Conservation (phyloP, 2,329 filamentous ascomycete genomes). For the Cercospora canescens region DNA sequence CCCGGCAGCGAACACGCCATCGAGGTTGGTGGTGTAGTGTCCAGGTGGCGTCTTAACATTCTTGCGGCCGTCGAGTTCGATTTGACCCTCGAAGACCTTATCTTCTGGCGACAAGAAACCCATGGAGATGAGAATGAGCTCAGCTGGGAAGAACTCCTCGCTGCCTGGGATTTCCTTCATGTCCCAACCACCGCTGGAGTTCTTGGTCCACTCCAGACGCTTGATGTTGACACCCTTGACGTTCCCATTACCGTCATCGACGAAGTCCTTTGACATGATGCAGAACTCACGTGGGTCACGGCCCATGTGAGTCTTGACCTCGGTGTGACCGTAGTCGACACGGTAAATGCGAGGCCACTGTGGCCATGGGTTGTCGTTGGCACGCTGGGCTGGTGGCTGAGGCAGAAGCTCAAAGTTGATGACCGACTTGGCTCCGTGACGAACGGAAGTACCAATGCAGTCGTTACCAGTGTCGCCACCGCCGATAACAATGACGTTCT, state of each 20-base stretch:
- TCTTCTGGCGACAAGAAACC: slow-evolving; percentile 94
- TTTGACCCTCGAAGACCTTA: slow-evolving; percentile 78
- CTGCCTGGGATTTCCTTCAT: slow-evolving; percentile 97
- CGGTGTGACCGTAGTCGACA: slow-evolving; percentile 95
- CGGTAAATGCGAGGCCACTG: slow-evolving; percentile 98
- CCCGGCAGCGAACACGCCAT: slow-evolving; percentile 89
- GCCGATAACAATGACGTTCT: slow-evolving; percentile 94
- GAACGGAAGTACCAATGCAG: slow-evolving; percentile 94
- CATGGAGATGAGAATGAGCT: slow-evolving; percentile 93
- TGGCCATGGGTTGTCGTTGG: slow-evolving; percentile 93
- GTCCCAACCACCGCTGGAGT: slow-evolving; percentile 86
- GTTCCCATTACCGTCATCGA: slow-evolving; percentile 80
- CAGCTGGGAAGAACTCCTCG: slow-evolving; percentile 94
- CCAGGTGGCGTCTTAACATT: slow-evolving; percentile 92
- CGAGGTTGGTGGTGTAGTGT: slow-evolving; percentile 83
- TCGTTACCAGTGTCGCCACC: slow-evolving; percentile 98
- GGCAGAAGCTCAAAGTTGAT: slow-evolving; percentile 96
- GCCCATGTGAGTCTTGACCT: slow-evolving; percentile 94
- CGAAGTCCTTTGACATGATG: slow-evolving; percentile 97
- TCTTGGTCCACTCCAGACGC: slow-evolving; percentile 95
- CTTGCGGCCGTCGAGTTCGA: slow-evolving; percentile 90
- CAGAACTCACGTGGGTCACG: slow-evolving; percentile 96
- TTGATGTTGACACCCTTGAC: slow-evolving; percentile 96
- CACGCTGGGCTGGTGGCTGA: slow-evolving; percentile 87
- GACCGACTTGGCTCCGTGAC: slow-evolving; percentile 92